phyloP scores from a whole-genome alignment of 2,329 filamentous ascomycete genomes.

The Sporothrix dimorphospora region DNA sequence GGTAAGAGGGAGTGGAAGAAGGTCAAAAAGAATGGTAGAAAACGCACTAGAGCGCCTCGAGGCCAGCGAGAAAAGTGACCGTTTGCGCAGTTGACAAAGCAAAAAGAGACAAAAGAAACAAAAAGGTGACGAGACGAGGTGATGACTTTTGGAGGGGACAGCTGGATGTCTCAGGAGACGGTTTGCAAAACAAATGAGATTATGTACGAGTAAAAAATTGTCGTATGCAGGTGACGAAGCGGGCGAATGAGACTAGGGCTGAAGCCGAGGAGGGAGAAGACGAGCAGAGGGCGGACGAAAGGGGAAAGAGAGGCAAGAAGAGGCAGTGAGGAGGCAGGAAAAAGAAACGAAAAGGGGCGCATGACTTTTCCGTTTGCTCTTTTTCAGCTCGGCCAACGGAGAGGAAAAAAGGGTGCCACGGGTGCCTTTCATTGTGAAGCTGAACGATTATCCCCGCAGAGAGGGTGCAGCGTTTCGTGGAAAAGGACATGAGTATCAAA shows the following conservation, averaged over 20 bases:
- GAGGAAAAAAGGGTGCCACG: no score
- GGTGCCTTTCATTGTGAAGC: background rate
- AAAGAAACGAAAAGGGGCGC: background rate
- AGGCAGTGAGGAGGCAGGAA: background rate
- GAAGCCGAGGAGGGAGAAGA: background rate
- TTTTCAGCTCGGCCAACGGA: constrained; percentile 5
- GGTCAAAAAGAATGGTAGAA: no score
- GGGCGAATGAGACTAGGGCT: constrained; percentile 5
- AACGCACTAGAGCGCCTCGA: background rate
- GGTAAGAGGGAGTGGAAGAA: no score
- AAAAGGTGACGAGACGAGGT: background rate
- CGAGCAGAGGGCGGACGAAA: background rate
- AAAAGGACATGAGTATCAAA: background rate
- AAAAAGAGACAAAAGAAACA: background rate
- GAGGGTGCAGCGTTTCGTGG: background rate
- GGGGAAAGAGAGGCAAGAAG: background rate
- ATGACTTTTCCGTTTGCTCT: background rate
- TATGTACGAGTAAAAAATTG: background rate
- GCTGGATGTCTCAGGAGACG: background rate
- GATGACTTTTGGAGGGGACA: background rate
- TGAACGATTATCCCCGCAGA: background rate
- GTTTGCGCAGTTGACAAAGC: background rate
- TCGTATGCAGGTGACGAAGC: background rate
- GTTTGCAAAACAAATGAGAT: constrained; percentile 14
- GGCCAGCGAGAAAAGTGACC: background rate